Evolutionary conservation across 495 filamentous ascomycete species (phyloP), one percentile per base, ranked within the genome.

Genomic region (Glonium stellatum): DNA sequence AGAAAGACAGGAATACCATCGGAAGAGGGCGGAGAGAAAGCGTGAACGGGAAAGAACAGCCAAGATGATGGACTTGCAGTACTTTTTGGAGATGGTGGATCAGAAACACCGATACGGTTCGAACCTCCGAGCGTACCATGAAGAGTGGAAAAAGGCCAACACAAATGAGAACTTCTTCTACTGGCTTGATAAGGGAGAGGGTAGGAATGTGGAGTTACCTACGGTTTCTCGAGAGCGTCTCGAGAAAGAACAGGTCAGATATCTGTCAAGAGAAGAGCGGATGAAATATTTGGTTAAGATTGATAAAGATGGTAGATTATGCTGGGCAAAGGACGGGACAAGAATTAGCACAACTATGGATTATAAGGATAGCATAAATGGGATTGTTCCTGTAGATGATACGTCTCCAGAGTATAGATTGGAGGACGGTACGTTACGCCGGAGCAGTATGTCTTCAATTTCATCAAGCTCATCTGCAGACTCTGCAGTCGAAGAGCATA

Each of bases 31-130:
- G 69, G 53, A 76, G 72, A 57, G 71, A 67, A 64, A 75, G 78
- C 37, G 72, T n/a, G 65, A 74, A 70, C 66, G 78, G 36, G 76
- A 76, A 53, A 77, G 83, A 59, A 79, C 77, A 1, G 82, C 89
- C 0, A 88, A 86, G 70, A 83, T 81, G 63, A 92, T 97, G 89
- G 90, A 89, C 53, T 71, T 96, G 35, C 85, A 86, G 63, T 97
- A 96, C 69, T 96, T 95, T 62, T 76, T 97, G 4, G 92, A 97
- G 69, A 92, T 97, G 87, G 88, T 96, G 15, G 91, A 96, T 67
- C 48, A 67, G 54, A 91, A 95, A 71, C 92, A 97, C 67, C 83
- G 92, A 2, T 92, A 96, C 70, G 92, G 92, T 1, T 82, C 81
- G 31, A 93, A 96, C 64, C 73, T 96, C 36, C 79, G 86, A n/a